phyloP scores from a whole-genome alignment of 257 asterid species.

The Rehmannia glutinosa region DNA sequence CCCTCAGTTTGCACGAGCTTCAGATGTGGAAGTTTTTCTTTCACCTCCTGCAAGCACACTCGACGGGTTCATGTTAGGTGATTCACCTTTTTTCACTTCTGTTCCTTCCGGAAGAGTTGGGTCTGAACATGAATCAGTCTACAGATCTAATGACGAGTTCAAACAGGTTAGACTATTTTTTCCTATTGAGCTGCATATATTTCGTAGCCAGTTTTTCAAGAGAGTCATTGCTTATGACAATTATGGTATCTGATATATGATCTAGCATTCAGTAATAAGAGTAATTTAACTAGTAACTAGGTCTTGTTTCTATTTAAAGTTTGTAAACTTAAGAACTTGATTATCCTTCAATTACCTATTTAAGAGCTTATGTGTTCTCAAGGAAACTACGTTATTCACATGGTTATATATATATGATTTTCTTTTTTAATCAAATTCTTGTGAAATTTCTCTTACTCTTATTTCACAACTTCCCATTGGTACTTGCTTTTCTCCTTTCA shows the following conservation, averaged over 20 bases:
- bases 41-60: slow-evolving; percentile 89
- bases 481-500: background rate
- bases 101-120: slow-evolving; percentile 99
- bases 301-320: background rate
- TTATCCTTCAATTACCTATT: background rate
- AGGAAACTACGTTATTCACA: background rate
- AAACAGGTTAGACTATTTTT: slow-evolving; percentile 58
- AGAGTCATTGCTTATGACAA: slow-evolving; percentile 4
- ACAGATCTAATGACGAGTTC: slow-evolving; percentile 89
- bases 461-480: background rate
- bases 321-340: background rate
- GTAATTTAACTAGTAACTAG: background rate
- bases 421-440: background rate
- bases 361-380: background rate
- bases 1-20: slow-evolving; percentile 96
- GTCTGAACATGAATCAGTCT: slow-evolving; percentile 78
- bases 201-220: background rate
- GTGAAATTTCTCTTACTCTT: background rate
- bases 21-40: slow-evolving; percentile 97
- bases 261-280: background rate
- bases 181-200: slow-evolving; percentile 14
- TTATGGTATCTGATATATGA: background rate
- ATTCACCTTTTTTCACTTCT: slow-evolving; percentile 96
- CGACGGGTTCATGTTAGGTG: slow-evolving; percentile 95
- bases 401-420: slow-evolving; percentile 1